These are phyloP conservation scores for Skeletonema costatum DNA, from an alignment of 108 stramenopile genomes.

Conservation along the genomic window DNA sequence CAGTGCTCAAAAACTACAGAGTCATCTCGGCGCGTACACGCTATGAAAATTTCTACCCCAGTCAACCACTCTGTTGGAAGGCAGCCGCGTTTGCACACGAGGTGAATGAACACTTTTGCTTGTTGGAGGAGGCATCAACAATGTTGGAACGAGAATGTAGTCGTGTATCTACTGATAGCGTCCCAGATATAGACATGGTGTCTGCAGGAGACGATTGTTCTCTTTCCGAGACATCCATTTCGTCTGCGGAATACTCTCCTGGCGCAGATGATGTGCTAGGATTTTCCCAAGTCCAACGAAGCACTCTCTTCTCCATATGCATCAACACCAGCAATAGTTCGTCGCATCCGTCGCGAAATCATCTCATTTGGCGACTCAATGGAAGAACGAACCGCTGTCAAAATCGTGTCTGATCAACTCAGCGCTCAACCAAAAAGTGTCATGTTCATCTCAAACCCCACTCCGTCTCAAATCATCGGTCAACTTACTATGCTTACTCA, in stretches of 20 bases:
- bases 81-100: constrained; percentile 95
- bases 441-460: constrained; percentile 76
- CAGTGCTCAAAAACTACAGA: constrained; percentile 69
- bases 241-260: constrained; percentile 62
- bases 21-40: constrained; percentile 84
- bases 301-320: background rate
- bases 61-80: constrained; percentile 91
- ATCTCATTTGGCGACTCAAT: constrained; percentile 88
- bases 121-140: constrained; percentile 48
- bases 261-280: constrained; percentile 39
- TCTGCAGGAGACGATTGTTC: constrained; percentile 40
- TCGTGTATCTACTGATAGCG: constrained; percentile 19
- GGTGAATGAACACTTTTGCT: constrained; percentile 80
- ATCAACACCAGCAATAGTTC: background rate
- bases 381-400: constrained; percentile 89
- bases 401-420: constrained; percentile 84
- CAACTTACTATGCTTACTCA: constrained; percentile 80
- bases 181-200: constrained; percentile 51
- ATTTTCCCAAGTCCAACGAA: background rate
- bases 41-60: constrained; percentile 89
- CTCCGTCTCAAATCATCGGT: constrained; percentile 78
- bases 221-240: constrained; percentile 45
- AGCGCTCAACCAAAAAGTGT: constrained; percentile 75
- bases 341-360: constrained; percentile 56
- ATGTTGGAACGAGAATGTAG: constrained; percentile 46